Evolutionary conservation across 495 filamentous ascomycete genomes (phyloP), one percentile per base, ranked within the genome.

Genomic region (Schizothecium vesticola): DNA sequence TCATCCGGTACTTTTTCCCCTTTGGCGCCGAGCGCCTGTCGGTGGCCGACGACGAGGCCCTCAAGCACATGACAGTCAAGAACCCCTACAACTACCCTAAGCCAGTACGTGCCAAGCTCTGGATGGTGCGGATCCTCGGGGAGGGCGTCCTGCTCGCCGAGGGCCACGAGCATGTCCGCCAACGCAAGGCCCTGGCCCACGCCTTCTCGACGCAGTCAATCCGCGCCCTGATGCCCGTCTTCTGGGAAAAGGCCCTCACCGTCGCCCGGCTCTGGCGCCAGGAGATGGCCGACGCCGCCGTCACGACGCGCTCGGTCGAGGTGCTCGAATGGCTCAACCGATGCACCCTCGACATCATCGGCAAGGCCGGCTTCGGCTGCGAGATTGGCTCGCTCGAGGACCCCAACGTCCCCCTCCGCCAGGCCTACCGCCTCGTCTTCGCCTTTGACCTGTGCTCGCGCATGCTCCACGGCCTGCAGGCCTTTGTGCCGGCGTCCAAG

Each of bases 71-170:
- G 76, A 83, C 81, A 11, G 72, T 82, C 66, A 82, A 81, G 67
- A 82, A 86, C 73, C 80, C 82, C 3, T 85, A 86, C 77, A 84
- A 83, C 72, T 86, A 79, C 70, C 81, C 82, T 21, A 85, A 85
- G 68, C 83, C 83, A 0, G 70, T 80, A 0, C 81, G 81, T 56
- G 83, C 81, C 2, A 81, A 80, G 76, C 73, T 80, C 28, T 85
- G 82, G 82, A 81, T 84, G 81, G 76, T 77, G 51, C 78, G 81
- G 58, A 81, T 84, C 55, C 71, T 84, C 28, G 82, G 82, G 29
- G 78, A 83, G 29, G 82, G 81, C 13, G 77, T 85, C 23, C 75
- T 85, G 56, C 76, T 85, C 11, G 81, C 81, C 26, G 82, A 85
- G 63, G 80, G 79, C 19, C 65, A 76, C n/a, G 77, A 80, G 19